Evolutionary conservation across 108 stramenopile species (phyloP), one percentile per base, ranked within the genome.

Genomic region (Cylindrotheca closterium): DNA sequence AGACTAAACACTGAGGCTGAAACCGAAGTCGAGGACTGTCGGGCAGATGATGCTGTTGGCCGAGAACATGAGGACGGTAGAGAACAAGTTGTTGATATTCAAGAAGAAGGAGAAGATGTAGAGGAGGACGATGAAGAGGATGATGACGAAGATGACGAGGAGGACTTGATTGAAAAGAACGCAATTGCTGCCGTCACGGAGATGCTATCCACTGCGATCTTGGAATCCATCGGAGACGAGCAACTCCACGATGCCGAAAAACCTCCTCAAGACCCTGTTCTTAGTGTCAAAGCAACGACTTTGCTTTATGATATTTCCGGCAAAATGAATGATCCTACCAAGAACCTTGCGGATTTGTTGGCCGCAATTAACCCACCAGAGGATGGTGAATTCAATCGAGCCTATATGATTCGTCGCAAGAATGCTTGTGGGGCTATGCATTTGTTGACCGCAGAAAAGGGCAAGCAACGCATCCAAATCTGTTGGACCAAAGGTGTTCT

Each of bases 391-490:
- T 79, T 86, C 42, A 66, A 80, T 60, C 70, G 87, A 8, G 83
- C 81, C 3, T 88, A 74, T 64, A 87, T 84, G 69, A 85, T 85
- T 5, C 74, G 88, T 3, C 63, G 91, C 3, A 92, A 89, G 64
- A 89, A 92, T 78, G 88, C 88, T 3, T 92, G 91, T 51, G 91
- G 91, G 1, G 88, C 91, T 10, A 65, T 92, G n/a, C 83, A 92
- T 60, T 76, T 89, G 8, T 42, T 92, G 56, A 79, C 79, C 8
- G 67, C 88, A 50, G 10, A 42, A 15, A 81, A 86, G 24, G 67
- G 70, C 12, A 60, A 64, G 33, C 80, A 87, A 30, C 86, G 86
- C 7, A 57, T 79, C 4, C 75, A 78, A 27, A 74, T 92, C 30
- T 87, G 86, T 58, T 89, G 91, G 91, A 92, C 86, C 17, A 59